These are phyloP conservation scores for Arabidopsis lyrata DNA, from an alignment of 441 rosid species.

Conservation along the genomic window DNA sequence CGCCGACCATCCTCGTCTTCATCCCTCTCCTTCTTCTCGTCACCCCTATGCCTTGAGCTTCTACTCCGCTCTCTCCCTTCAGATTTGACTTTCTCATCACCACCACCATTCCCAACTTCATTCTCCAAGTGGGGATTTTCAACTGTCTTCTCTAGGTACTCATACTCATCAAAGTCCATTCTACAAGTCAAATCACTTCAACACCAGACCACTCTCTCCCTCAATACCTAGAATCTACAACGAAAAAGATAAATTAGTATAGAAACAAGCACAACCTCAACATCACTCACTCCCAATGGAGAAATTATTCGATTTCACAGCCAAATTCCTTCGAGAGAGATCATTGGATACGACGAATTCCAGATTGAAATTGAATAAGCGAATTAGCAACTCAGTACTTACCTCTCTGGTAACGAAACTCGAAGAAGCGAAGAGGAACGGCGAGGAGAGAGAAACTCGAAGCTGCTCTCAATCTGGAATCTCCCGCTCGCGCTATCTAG, in stretches of 20 bases:
- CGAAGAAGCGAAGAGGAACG: slow-evolving; percentile 24
- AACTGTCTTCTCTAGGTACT: slow-evolving; percentile 90
- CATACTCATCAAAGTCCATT: slow-evolving; percentile 99
- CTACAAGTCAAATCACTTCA: slow-evolving; percentile 36
- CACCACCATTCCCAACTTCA: slow-evolving; percentile 65
- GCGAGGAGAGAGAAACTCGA: slow-evolving; percentile 21
- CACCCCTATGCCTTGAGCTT: slow-evolving; percentile 65
- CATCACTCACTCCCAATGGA: background rate
- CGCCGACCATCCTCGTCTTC: slow-evolving; percentile 48
- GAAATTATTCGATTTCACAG: slow-evolving; percentile 22
- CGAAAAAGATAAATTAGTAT: slow-evolving; percentile 1
- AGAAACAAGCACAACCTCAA: slow-evolving; percentile 6
- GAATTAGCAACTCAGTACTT: background rate
- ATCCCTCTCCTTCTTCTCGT: slow-evolving; percentile 56
- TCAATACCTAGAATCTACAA: slow-evolving; percentile 29
- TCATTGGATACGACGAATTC: slow-evolving; percentile 7
- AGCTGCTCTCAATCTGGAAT: slow-evolving; percentile 39
- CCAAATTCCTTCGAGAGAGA: too few species aligned
- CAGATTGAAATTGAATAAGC: slow-evolving; percentile 27
- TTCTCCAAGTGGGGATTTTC: slow-evolving; percentile 70
- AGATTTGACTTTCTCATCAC: slow-evolving; percentile 55
- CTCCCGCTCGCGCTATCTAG: slow-evolving; percentile 38
- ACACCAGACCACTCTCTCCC: background rate
- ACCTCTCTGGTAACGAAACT: slow-evolving; percentile 13
- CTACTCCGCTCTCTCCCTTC: slow-evolving; percentile 59